Percentiles rank a stretch among this genome's conserved stretches.
Evolutionary conservation across 257 asterid species (phyloP).

Genomic region (Jaltomata sinuosa): DNA sequence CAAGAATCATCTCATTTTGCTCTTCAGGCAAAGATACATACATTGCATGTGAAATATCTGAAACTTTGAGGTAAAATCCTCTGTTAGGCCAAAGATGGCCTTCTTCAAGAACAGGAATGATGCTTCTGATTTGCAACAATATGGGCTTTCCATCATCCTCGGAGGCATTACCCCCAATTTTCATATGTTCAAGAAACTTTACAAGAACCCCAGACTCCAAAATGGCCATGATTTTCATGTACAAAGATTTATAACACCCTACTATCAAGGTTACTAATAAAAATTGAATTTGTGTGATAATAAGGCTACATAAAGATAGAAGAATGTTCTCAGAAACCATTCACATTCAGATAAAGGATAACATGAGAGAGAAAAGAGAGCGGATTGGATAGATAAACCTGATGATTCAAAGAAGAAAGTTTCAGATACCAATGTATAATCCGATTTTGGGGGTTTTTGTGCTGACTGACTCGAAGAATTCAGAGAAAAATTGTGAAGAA

Average conservation of each 20-base stretch:
- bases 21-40: slow-evolving; percentile 54
- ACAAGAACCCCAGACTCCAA: slow-evolving; percentile 51
- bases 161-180: slow-evolving; percentile 5
- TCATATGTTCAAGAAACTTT: slow-evolving; percentile 51
- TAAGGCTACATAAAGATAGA: background rate
- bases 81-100: slow-evolving; percentile 72
- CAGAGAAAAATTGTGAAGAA: background rate
- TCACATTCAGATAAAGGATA: background rate
- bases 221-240: slow-evolving; percentile 25
- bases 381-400: background rate
- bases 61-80: slow-evolving; percentile 61
- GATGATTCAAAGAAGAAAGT: background rate
- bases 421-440: background rate
- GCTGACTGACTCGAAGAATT: background rate
- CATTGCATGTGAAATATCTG: slow-evolving; percentile 59
- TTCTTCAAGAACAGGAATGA: slow-evolving; percentile 65
- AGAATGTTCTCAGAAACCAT: background rate
- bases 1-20: slow-evolving; percentile 61
- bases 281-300: background rate
- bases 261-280: background rate
- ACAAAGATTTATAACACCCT: background rate
- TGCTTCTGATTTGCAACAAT: slow-evolving; percentile 58
- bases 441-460: background rate
- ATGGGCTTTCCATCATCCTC: slow-evolving; percentile 31
- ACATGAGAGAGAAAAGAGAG: background rate